Evolutionary conservation across 768 basidiomycete species (phyloP), one percentile per base, ranked within the genome.

Genomic region (Rhizopogon vesiculosus): DNA sequence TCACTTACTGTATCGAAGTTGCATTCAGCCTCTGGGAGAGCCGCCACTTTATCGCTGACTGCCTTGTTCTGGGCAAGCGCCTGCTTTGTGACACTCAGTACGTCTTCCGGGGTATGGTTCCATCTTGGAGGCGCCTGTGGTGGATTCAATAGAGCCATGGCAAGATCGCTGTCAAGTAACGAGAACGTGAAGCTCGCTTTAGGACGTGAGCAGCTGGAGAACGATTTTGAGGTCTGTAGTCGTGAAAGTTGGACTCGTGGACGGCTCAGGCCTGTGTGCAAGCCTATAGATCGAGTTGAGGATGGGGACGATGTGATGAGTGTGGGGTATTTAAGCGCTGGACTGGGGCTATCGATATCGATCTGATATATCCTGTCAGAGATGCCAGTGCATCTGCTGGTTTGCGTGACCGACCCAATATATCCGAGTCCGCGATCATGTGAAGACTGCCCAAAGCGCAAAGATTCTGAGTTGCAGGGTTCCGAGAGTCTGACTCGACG

Each of bases 91-190:
- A 86, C 67, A 35, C 66, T 69, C 13, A 76, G 67, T 51, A 92
- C 78, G 25, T 87, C 81, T 54, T 83, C 81, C 0, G 82, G 74
- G 16, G 81, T 74, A 62, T 91, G 87, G 19, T 78, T 76, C 89
- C 89, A 91, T 29, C 68, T 63, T 10, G 84, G 85, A 3, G 89
- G 71, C 28, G 78, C 64, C 63, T 91, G 87, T 2, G 91, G 87
- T 31, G 89, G 82, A 15, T 71, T 77, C 35, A 89, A 61, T 16
- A 76, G 65, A 72, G 80, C 76, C 70, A 78, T 77, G 59, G 7
- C 8, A 51, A 31, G 45, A 49, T 49, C 53, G 38, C 44, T 54
- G 35, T 54, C 53, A 22, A 18, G 33, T 25, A 54, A n/a, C 19
- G 28, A 33, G 19, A 54, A 54, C 1, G 44, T 19, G 3, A 54